These are phyloP conservation scores for Dissophora ornata DNA, from an alignment of 192 early-diverging fungal genomes.

Conservation along the genomic window DNA sequence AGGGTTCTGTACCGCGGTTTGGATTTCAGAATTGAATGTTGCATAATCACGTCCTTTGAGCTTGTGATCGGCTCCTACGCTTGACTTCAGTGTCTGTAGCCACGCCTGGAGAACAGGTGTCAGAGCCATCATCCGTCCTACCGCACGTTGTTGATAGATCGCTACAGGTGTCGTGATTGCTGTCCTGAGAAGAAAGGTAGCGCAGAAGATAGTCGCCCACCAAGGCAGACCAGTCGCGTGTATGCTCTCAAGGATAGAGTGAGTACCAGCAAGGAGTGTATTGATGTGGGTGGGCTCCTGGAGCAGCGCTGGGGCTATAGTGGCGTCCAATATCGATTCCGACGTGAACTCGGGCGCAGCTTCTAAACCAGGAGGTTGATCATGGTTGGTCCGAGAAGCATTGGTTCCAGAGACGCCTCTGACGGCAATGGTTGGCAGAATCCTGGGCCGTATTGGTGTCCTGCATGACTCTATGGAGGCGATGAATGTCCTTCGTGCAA, in stretches of 20 bases:
- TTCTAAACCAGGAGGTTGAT: background rate
- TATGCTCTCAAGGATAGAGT: conserved; percentile 57
- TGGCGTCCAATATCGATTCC: background rate
- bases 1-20: conserved; percentile 51
- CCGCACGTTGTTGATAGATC: conserved; percentile 66
- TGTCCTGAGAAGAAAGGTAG: conserved; percentile 62
- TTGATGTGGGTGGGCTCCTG: conserved; percentile 52
- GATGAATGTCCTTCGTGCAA: background rate
- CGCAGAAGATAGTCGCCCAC: conserved; percentile 66
- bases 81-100: conserved; percentile 60
- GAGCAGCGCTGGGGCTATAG: background rate
- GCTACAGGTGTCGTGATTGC: conserved; percentile 67
- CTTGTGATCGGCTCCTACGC: conserved; percentile 54
- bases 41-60: conserved; percentile 54
- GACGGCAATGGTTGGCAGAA: background rate
- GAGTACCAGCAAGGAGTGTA: conserved; percentile 52
- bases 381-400: background rate
- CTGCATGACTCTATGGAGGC: background rate
- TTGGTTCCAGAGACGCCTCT: conserved; percentile 2
- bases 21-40: conserved; percentile 58
- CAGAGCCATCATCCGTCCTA: conserved; percentile 57
- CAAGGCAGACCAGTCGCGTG: conserved; percentile 61
- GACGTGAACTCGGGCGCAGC: background rate
- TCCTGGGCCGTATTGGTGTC: background rate
- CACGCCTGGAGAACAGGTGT: conserved; percentile 63